phyloP scores from a whole-genome alignment of 352 stramenopile species.

The Halophytophthora batemanensis region DNA sequence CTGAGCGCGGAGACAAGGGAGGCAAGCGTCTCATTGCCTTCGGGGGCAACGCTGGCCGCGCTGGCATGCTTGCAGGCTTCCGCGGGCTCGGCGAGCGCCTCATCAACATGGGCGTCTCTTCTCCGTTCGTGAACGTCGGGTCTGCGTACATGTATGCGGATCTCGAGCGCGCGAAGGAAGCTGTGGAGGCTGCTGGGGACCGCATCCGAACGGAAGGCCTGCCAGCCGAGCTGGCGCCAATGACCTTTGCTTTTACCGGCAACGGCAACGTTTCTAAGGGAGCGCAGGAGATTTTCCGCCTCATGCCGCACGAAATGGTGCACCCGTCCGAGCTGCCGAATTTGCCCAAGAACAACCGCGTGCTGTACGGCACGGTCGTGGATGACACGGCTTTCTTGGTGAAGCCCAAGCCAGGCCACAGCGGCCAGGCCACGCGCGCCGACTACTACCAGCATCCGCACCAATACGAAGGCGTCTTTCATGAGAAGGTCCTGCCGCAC shows the following conservation, averaged over 20 bases:
- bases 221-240: conserved; percentile 65
- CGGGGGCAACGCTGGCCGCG: conserved; percentile 91
- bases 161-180: conserved; percentile 86
- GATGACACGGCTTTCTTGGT: conserved; percentile 71
- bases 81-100: conserved; percentile 92
- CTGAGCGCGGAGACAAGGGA: conserved; percentile 66
- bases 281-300: conserved; percentile 93
- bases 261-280: conserved; percentile 94
- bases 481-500: conserved; percentile 87
- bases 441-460: conserved; percentile 92
- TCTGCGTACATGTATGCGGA: conserved; percentile 94
- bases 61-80: conserved; percentile 94
- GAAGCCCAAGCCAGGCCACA: conserved; percentile 33
- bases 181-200: conserved; percentile 76
- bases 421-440: conserved; percentile 30
- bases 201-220: conserved; percentile 83
- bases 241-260: conserved; percentile 93
- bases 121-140: conserved; percentile 93
- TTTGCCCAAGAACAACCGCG: conserved; percentile 55
- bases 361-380: conserved; percentile 81
- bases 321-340: conserved; percentile 78
- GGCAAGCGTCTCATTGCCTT: conserved; percentile 92
- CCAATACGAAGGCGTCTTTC: conserved; percentile 90
- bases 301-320: conserved; percentile 94
- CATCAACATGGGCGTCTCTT: conserved; percentile 91